A percentile compares a stretch with the other conserved stretches of the same genome.
Evolutionary conservation across 2,329 filamentous ascomycete species (phyloP).

Genomic region (Zymoseptoria tritici): DNA sequence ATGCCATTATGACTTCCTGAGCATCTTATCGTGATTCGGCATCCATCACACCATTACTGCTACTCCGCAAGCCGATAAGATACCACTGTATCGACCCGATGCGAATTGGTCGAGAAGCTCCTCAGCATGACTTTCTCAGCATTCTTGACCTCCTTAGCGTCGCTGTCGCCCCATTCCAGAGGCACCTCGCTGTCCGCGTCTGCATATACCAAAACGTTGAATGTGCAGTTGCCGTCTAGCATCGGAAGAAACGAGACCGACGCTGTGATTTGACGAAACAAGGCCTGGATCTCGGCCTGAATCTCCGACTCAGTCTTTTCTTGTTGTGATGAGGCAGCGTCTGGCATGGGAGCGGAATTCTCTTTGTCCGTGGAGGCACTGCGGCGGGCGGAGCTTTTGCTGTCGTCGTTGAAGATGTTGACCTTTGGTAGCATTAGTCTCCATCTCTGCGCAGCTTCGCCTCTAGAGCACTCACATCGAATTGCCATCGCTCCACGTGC

Average conservation of each 20-base stretch:
- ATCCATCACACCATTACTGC: neutral
- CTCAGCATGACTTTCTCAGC: slow-evolving; percentile 92
- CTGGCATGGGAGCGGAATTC: slow-evolving; percentile 46
- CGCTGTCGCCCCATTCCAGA: slow-evolving; percentile 96
- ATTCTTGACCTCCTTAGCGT: slow-evolving; percentile 91
- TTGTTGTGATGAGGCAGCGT: slow-evolving; percentile 10
- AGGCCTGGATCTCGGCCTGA: slow-evolving; percentile 88
- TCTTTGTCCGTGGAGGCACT: slow-evolving; percentile 54
- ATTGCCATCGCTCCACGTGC: slow-evolving; percentile 95
- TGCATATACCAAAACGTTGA: slow-evolving; percentile 96
- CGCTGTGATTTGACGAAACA: slow-evolving; percentile 96
- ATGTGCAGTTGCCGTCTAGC: slow-evolving; percentile 89
- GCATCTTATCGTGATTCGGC: neutral
- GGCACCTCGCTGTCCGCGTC: slow-evolving; percentile 95
- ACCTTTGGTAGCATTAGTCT: slow-evolving; percentile 13
- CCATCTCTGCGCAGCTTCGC: neutral
- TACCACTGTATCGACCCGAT: slow-evolving; percentile 89
- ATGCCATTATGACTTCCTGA: neutral
- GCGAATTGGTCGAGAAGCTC: slow-evolving; percentile 91
- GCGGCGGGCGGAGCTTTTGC: slow-evolving; percentile 34
- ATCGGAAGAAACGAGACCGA: slow-evolving; percentile 95
- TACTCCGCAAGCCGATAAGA: slow-evolving; percentile 59
- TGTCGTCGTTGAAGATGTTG: slow-evolving; percentile 31
- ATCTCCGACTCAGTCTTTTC: slow-evolving; percentile 93
- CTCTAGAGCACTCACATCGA: slow-evolving; percentile 57